Conservation (phyloP, 495 filamentous ascomycete species). For the Xylaria grammica region DNA sequence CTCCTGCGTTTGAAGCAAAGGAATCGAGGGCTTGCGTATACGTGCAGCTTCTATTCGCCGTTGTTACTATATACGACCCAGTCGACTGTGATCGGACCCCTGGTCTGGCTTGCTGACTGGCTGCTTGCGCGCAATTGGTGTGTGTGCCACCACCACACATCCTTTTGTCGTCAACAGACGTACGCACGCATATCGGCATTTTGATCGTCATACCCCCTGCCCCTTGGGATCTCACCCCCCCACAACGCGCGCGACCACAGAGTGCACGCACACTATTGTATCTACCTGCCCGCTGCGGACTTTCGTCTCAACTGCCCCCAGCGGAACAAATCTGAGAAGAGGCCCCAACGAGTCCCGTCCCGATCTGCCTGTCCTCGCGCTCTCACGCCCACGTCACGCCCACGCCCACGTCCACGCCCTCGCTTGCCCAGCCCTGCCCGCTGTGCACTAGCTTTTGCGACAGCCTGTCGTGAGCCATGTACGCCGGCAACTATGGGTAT, state of each 20-base stretch:
- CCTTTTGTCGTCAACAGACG: conserved; percentile 14
- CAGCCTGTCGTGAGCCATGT: conserved; percentile 53
- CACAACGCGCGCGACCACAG: conserved; percentile 43
- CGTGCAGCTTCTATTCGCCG: conserved; percentile 14
- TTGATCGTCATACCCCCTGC: conserved; percentile 40
- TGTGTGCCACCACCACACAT: conserved; percentile 19
- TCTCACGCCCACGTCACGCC: conserved; percentile 36
- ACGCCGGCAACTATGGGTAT: conserved; percentile 55
- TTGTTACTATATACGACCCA: conserved; percentile 13
- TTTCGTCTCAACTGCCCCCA: conserved; percentile 17
- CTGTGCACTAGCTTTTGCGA: conserved; percentile 37
- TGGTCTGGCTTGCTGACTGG: conserved; percentile 21
- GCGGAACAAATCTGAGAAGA: conserved; percentile 34
- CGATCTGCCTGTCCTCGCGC: conserved; percentile 35
- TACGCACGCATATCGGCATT: conserved; percentile 32
- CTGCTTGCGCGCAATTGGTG: conserved; percentile 16
- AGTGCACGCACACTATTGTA: conserved; percentile 18
- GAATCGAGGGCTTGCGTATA: not conserved
- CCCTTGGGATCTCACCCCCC: conserved; percentile 37
- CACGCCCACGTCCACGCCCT: conserved; percentile 30
- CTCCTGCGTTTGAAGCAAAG: not conserved
- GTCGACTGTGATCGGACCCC: conserved; percentile 13
- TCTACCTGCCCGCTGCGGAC: conserved; percentile 17
- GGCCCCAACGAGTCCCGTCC: conserved; percentile 40
- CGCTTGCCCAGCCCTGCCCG: conserved; percentile 42